Conservation (phyloP, 2,329 filamentous ascomycete species). For the Aspergillus brunneoviolaceus region DNA sequence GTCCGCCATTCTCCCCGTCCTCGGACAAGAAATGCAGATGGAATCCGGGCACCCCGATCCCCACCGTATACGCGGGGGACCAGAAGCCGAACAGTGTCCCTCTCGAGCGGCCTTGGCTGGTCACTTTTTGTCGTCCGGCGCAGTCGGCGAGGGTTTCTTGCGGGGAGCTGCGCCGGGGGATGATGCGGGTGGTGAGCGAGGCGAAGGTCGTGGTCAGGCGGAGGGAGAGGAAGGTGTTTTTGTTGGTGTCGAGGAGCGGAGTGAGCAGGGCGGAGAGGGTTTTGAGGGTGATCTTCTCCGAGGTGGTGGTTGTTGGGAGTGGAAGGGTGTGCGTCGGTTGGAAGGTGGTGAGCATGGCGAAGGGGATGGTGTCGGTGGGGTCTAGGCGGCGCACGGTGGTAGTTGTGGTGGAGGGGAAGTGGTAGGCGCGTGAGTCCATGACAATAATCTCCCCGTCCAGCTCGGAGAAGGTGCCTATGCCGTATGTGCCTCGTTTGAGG, state of each 20-base stretch:
- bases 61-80: slow-evolving; percentile 41
- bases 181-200: slow-evolving; percentile 6
- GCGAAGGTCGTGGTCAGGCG: slow-evolving; percentile 4
- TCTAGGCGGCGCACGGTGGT: slow-evolving; percentile 29
- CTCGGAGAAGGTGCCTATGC: slow-evolving; percentile 44
- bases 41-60: slow-evolving; percentile 43
- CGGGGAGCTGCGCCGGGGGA: slow-evolving; percentile 2
- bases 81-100: slow-evolving; percentile 47
- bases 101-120: slow-evolving; percentile 35
- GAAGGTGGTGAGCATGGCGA: slow-evolving; percentile 35
- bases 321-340: slow-evolving; percentile 22
- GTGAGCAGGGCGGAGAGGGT: not conserved
- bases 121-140: slow-evolving; percentile 29
- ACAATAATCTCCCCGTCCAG: slow-evolving; percentile 49
- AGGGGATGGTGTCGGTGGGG: slow-evolving; percentile 40
- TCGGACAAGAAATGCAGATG: slow-evolving; percentile 45
- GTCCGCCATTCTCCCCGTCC: slow-evolving; percentile 40
- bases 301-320: not conserved
- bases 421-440: slow-evolving; percentile 43
- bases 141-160: slow-evolving; percentile 4
- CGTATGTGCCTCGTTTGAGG: slow-evolving; percentile 41
- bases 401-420: slow-evolving; percentile 40
- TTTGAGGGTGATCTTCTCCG: not conserved
- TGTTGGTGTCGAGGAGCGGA: slow-evolving; percentile 6
- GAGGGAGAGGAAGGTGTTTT: slow-evolving; percentile 15